Base-by-base conservation (phyloP, 257 asterid genomes). In the Osmanthus fragrans region DNA sequence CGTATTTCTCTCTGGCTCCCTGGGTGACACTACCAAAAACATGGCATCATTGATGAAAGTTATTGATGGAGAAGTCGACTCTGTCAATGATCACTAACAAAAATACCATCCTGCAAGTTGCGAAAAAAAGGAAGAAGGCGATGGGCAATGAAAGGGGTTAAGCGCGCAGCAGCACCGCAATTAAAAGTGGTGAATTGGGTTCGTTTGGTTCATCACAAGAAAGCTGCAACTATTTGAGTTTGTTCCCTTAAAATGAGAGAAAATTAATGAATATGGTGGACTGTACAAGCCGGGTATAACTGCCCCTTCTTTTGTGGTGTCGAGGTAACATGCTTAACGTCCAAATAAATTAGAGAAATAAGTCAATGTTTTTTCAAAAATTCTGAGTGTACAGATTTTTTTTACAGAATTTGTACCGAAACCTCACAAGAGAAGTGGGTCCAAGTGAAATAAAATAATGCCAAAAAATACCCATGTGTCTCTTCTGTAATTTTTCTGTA, bases 121-220 rank as follows among this genome's bases (percentile, higher is more conserved):
- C 56, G 40, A 25, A n/a, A 47, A 40, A 27, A 30, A 37, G 27
- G 27, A 25, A 25, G 54, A 29, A 30, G 45, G 27, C 15, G 19
- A 42, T 42, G 51, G 12, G 51, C 51, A 12, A 42, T 42, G 51
- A 12, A 42, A 40, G 3, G 9, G 10, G 40, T 40, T 40, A 40
- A 40, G 49, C 34, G 34, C 34, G 34, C 49, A 63, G 27, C 49
- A 36, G 68, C 80, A 73, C 82, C 79, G 64, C 80, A 77, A 70
- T 75, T 68, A 77, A 73, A 74, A 51, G 80, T 40, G 70, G 73
- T 75, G 80, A 77, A 78, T 80, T 78, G 73, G 85, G 85, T 74
- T 78, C 30, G 64, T 63, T 74, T 74, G 79, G 75, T 80, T 58
- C 76, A 40, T 85, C 85, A 82, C 86, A 85, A 80, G 86, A 58